Evolutionary conservation across 2,329 filamentous ascomycete species (phyloP).

Genomic region (Pseudogymnoascus sp.): DNA sequence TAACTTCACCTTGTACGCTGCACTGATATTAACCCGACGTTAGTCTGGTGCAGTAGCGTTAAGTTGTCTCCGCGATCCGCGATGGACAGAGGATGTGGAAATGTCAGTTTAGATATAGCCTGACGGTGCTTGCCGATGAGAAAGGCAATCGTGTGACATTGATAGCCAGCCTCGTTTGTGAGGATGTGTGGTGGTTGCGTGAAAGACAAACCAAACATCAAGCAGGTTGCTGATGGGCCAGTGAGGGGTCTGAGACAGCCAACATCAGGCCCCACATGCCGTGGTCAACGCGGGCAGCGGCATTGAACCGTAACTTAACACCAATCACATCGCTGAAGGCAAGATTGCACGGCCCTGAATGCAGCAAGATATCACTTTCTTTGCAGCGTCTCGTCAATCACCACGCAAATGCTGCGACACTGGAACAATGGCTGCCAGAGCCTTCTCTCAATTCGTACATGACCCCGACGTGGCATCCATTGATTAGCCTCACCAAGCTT

Average conservation of each 20-base stretch:
- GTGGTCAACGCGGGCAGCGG: background rate
- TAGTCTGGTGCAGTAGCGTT: background rate
- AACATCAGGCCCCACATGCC: background rate
- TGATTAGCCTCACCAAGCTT: constrained; percentile 20
- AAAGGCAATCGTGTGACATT: background rate
- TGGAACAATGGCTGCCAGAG: background rate
- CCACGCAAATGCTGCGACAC: background rate
- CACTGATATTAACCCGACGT: background rate
- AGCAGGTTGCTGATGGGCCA: background rate
- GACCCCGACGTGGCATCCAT: background rate
- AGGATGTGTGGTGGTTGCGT: background rate
- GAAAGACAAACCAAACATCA: background rate
- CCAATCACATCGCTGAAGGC: background rate
- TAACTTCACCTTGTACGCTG: background rate
- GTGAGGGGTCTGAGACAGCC: background rate
- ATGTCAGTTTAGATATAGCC: background rate
- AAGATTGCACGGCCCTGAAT: background rate
- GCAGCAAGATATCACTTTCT: background rate
- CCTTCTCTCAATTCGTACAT: background rate
- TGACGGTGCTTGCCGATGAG: background rate
- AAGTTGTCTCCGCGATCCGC: background rate
- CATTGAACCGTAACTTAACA: background rate
- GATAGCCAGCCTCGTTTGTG: background rate
- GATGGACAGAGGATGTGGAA: background rate
- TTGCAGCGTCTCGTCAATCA: background rate